Evolutionary conservation across 805 yeast species (phyloP), one percentile per base, ranked within the genome.

Genomic region (Kregervanrija delftensis): DNA sequence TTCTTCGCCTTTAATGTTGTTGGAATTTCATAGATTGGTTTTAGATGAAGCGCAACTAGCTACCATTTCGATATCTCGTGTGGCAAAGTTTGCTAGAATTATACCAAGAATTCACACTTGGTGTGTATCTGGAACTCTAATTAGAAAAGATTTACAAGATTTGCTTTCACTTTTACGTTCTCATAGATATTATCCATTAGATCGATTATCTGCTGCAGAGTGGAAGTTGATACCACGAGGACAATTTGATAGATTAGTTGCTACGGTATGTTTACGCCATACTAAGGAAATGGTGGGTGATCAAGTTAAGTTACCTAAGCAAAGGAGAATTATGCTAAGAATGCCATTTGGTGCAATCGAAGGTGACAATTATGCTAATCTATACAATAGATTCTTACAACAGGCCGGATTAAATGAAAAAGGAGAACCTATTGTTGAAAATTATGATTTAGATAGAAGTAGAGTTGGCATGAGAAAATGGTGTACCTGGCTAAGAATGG

Each of bases 91-190:
- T 45, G 88, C 96, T 0, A 70, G 85, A 2, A 66, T 86, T 33
- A 76, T 93, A 22, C 91, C 96, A 4, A 71, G 96, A 42, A 76
- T 79, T 39, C 97, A 93, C 64, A 80, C 96, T 0, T 93, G 98
- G 98, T 97, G 96, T 12, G 96, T 90, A 0, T 86, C 96, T 1
- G 99, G 99, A 6, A 93, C 99, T 0, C 95, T 97, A 0, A 83
- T 89, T 12, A 79, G 81, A 51, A 76, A 75, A 49, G 72, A 77
- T 35, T 63, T 85, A 36, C 60, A 70, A 31, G 96, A 91, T 61
- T 68, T 90, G 40, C 78, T 75, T 37, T 83, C 95, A 0, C 71
- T 88, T 5, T 58, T 90, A 32, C 73, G 77, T 11, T 91, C 87
- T 55, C 61, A 89, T 48, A 70, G 81, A 49, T 59, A 79, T 12